Base-by-base conservation (phyloP, 2,329 filamentous ascomycete species). In the Tolypocladium amazonense region DNA sequence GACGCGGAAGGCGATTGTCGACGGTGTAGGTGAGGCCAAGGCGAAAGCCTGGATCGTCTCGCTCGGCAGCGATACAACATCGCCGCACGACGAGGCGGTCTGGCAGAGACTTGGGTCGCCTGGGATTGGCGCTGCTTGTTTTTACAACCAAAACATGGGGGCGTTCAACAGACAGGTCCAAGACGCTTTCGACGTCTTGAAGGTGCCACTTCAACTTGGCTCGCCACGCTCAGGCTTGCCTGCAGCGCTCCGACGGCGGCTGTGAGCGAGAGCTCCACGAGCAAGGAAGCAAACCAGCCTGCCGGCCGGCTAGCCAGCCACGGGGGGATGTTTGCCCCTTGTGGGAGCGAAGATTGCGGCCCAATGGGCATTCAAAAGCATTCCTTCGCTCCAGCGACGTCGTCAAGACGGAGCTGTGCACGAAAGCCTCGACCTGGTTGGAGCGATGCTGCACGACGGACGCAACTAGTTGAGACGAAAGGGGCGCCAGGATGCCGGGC, bases 141-240 rank as follows among this genome's bases (percentile, higher is more conserved):
- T 90, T 89, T 88, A 81, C 86, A 90, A 90, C 87, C 83, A 89
- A 90, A 89, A 88, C 85, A 86, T 81, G 77, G 77, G 80, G 86
- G 83, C 83, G 84, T 87, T 89, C 87, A 89, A 90, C 86, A 83
- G 25, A 78, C 75, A 83, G 84, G 84, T 84, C 83, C 84, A 86
- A 84, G 82, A 80, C 81, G 80, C 59, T 78, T 78, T 77, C 74
- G 74, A 79, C 79, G 76, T 83, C 77, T 82, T 67, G 67, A 69
- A 79, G 77, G 79, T 76, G 77, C 79, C 79, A 85, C 77, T 82
- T 88, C 85, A 88, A 88, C 27, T 33, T 59, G 53, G n/a, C 53
- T 52, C 27, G 18, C 47, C 47, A 33, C 20, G 47, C 47, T 55
- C 27, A 8, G 20, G 43, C 57, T 61, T 59, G 25, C 23, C 8